Conservation (phyloP, 2,329 filamentous ascomycete species). For the Alternaria rosae region DNA sequence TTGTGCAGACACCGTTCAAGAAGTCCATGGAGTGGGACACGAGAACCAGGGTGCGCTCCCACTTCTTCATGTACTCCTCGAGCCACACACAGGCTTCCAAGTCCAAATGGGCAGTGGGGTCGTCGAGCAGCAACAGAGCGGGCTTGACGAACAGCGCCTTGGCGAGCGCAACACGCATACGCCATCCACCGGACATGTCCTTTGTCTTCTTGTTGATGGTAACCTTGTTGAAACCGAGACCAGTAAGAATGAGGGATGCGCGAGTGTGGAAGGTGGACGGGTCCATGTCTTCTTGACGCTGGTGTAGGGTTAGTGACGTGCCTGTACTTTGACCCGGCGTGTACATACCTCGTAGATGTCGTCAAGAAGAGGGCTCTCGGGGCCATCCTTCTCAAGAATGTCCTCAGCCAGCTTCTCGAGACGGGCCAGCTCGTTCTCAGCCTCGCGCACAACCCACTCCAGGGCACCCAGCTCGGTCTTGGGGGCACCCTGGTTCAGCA, state of each 20-base stretch:
- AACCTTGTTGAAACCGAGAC: slow-evolving; percentile 98
- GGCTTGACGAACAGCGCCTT: slow-evolving; percentile 99
- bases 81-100: slow-evolving; percentile 99
- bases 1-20: slow-evolving; percentile 97
- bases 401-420: slow-evolving; percentile 89
- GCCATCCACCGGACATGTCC: slow-evolving; percentile 99
- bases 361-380: slow-evolving; percentile 87
- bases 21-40: slow-evolving; percentile 99
- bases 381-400: slow-evolving; percentile 89
- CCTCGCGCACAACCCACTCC: slow-evolving; percentile 96
- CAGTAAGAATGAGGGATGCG: slow-evolving; percentile 94
- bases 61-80: slow-evolving; percentile 99
- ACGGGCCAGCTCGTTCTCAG: slow-evolving; percentile 88
- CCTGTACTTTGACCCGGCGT: neutral
- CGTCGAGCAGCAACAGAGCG: slow-evolving; percentile 91
- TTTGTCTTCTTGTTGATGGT: slow-evolving; percentile 99
- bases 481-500: slow-evolving; percentile 95
- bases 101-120: slow-evolving; percentile 99
- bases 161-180: slow-evolving; percentile 97
- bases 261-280: slow-evolving; percentile 96
- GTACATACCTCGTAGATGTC: slow-evolving; percentile 90
- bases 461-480: slow-evolving; percentile 87
- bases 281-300: slow-evolving; percentile 99
- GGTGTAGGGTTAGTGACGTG: slow-evolving; percentile 15
- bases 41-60: slow-evolving; percentile 94